Evolutionary conservation across 208 protist species (phyloP), one percentile per base, ranked within the genome.

Genomic region (Hexamita inflata): DNA sequence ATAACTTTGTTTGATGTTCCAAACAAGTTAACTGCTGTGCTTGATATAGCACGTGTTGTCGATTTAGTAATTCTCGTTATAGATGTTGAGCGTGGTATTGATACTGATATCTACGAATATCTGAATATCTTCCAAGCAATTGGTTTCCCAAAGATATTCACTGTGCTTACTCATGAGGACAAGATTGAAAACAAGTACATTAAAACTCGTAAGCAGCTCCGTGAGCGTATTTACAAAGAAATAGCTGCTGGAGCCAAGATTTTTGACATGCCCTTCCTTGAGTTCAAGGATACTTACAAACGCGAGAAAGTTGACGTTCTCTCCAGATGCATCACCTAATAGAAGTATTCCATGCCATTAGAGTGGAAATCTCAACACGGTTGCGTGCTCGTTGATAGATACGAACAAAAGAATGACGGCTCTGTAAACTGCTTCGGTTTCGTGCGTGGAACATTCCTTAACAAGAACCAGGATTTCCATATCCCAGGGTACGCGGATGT

Each of bases 211-310:
- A 49, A n/a, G 24, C 9, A 38, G 35, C 35, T 70, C 9, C 9
- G 64, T 28, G 64, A 70, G n/a, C 64, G 64, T 19, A 70, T 70
- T 49, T 70, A 38, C 11, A 70, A 70, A 38, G 64, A 70, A 45
- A 32, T 70, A 11, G 2, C 11, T n/a, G 19, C 9, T 24, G 64
- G 64, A 49, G 15, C 32, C n/a, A n/a, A 38, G 15, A 38, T 70
- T 24, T 70, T 70, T 49, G 11, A 45, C 40, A 13, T 70, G 9
- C 9, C 11, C 15, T n/a, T 7, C 15, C 60, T 66, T 13, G 29
- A 15, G 38, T 70, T 45, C 7, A 45, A n/a, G 4, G 9, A 45
- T n/a, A n/a, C 64, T 30, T 70, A 70, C n/a, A n/a, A 57, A 32
- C 11, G 42, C 11, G 38, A 35, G 2, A 4, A 70, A 42, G n/a